These are phyloP conservation scores for Rubia occidens DNA, from an alignment of 305 asterid species.

Conservation along the genomic window DNA sequence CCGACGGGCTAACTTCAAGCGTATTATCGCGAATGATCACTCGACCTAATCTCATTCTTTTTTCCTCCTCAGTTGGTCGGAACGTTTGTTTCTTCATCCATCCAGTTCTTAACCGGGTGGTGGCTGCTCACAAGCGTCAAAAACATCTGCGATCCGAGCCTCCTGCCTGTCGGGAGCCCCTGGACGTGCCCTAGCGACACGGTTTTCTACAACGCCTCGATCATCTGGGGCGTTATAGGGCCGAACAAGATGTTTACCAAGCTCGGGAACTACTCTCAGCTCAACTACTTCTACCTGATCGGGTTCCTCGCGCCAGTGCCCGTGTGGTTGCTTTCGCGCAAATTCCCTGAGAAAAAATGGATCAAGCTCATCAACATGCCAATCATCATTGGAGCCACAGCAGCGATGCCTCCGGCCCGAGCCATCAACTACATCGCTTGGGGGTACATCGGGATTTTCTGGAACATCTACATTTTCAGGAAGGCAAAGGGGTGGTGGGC, in stretches of 20 bases:
- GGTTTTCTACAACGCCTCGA: conserved; percentile 72
- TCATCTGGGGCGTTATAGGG: conserved; percentile 77
- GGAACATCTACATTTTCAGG: conserved; percentile 38
- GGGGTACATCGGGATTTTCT: conserved; percentile 36
- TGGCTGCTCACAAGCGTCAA: conserved; percentile 55
- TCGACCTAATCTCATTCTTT: background rate
- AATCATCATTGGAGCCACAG: conserved; percentile 26
- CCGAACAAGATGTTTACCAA: conserved; percentile 64
- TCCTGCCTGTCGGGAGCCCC: conserved; percentile 56
- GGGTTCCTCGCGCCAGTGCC: conserved; percentile 56
- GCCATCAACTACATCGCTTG: conserved; percentile 44
- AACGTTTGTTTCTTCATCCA: conserved; percentile 43
- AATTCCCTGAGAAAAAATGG: conserved; percentile 54
- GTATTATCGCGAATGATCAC: background rate
- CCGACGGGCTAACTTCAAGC: too few relatives aligned
- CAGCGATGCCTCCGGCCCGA: conserved; percentile 53
- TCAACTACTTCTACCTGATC: conserved; percentile 64
- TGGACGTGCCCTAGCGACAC: conserved; percentile 80
- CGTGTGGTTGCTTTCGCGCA: conserved; percentile 41
- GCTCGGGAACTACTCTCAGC: conserved; percentile 46
- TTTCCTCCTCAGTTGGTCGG: conserved; percentile 38
- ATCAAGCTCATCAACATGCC: conserved; percentile 44
- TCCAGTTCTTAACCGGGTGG: conserved; percentile 65
- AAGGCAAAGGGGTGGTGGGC: conserved; percentile 62
- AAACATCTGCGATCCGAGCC: conserved; percentile 41